Evolutionary conservation across 306 rosid species (phyloP), one percentile per base, ranked within the genome.

Genomic region (Pueraria montana): DNA sequence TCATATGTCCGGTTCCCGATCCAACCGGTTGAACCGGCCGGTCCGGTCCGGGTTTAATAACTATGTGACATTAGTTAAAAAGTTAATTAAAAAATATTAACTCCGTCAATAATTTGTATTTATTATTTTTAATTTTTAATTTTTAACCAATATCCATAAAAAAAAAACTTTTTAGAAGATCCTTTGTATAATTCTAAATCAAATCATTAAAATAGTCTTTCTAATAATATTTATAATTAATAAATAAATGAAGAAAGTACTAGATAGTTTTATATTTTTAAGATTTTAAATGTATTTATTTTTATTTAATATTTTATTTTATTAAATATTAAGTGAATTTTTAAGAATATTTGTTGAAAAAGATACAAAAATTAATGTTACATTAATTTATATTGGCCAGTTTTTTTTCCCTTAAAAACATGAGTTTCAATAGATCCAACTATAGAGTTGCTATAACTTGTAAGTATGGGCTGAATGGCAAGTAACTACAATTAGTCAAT

Each of bases 401-500:
- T 6, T 38, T 36, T 36, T 36, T 36, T 5, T 36, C 8, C 8
- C 40, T 4, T 36, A 40, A 40, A 40, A 8, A 3, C 11, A 52
- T 6, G 67, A 26, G 38, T 27, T 26, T 61, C 36, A 26, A 61
- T 27, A 26, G n/a, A 27, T 61, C 40, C 38, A 61, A 26, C 18
- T 26, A 27, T 61, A 26, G n/a, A 27, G 67, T 61, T 6, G 40
- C 26, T 61, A 36, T 26, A 61, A 61, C 32, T 58, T 58, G 34
- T 59, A 4, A 59, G 40, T 62, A 55, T 6, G 6, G 8, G 43
- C 43, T 38, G 43, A 0, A 23, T 26, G 67, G 9, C 67, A 61
- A 61, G 67, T 61, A 26, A 61, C 67, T 30, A 14, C 68, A 27
- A 30, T 62, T 62, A 62, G n/a, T n/a, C n/a, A n/a, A n/a, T n/a